A percentile compares a stretch with the other conserved stretches of the same genome.
phyloP scores from a whole-genome alignment of 768 basidiomycete species.

The Tulasnella sp. region DNA sequence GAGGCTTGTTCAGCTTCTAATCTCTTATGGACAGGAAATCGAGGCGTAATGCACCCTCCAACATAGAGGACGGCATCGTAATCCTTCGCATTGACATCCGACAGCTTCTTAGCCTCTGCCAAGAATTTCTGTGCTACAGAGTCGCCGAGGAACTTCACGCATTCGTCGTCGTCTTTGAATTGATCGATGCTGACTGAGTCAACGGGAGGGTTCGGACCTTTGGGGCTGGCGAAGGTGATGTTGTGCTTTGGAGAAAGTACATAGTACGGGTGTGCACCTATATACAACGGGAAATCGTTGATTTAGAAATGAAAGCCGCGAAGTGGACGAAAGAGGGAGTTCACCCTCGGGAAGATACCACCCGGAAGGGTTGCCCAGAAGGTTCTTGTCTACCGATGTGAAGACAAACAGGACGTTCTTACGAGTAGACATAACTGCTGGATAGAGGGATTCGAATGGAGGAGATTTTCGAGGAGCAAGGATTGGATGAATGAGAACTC shows the following conservation, averaged over 20 bases:
- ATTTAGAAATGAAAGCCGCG: not conserved
- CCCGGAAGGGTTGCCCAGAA: conserved; percentile 26
- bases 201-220: conserved; percentile 59
- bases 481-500: no score
- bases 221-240: conserved; percentile 51
- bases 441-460: no score
- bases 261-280: conserved; percentile 60
- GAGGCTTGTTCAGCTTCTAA: not conserved
- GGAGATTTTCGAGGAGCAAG: no score
- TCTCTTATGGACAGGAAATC: not conserved
- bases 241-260: conserved; percentile 38
- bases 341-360: conserved; percentile 35
- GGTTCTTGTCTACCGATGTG: conserved; percentile 51
- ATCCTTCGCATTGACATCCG: conserved; percentile 45
- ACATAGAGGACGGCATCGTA: conserved; percentile 71
- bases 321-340: not conserved
- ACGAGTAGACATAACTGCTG: not conserved
- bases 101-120: conserved; percentile 46
- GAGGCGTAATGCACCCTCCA: conserved; percentile 41
- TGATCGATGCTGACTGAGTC: conserved; percentile 46
- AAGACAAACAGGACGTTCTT: conserved; percentile 54
- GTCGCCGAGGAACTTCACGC: conserved; percentile 50
- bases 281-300: not conserved
- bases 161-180: conserved; percentile 43
- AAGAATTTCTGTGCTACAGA: conserved; percentile 43